Conservation (phyloP, 2,329 filamentous ascomycete genomes). For the Aspergillus candidus region DNA sequence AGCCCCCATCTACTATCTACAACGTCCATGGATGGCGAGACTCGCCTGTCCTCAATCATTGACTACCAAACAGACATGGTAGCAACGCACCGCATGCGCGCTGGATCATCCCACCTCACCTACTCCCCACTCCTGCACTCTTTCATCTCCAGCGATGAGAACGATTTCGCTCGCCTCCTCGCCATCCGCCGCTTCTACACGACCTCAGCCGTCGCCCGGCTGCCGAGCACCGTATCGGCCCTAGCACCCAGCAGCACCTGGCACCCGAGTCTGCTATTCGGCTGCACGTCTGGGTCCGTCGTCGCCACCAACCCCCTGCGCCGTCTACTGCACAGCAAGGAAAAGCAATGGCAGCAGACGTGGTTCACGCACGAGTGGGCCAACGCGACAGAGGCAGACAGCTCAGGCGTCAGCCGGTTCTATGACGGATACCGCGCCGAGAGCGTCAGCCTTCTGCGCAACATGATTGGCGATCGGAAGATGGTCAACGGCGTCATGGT, state of each 20-base stretch:
- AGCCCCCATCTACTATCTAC: constrained; percentile 49
- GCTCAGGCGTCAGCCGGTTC: constrained; percentile 37
- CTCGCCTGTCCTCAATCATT: constrained; percentile 50
- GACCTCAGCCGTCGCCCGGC: constrained; percentile 43
- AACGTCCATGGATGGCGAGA: constrained; percentile 50
- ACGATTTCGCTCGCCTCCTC: constrained; percentile 45
- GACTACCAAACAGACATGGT: constrained; percentile 42
- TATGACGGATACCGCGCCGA: constrained; percentile 41
- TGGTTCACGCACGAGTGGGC: constrained; percentile 57
- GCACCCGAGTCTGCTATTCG: constrained; percentile 51
- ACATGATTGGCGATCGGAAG: constrained; percentile 26
- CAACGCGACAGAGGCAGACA: constrained; percentile 18
- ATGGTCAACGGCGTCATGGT: constrained; percentile 28
- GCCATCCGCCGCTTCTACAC: constrained; percentile 50
- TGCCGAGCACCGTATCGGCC: constrained; percentile 33
- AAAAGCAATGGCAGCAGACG: constrained; percentile 47
- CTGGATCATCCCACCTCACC: constrained; percentile 43
- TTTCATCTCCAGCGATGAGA: constrained; percentile 51
- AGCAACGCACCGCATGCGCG: constrained; percentile 44
- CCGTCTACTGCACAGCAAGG: constrained; percentile 46
- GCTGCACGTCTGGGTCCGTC: constrained; percentile 48
- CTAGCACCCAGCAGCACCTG: constrained; percentile 33
- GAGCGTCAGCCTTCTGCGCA: constrained; percentile 27
- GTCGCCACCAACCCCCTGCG: constrained; percentile 48
- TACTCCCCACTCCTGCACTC: constrained; percentile 53